A percentile compares a stretch with the other conserved stretches of the same genome.
These are phyloP conservation scores for Elsinoe perseae DNA, from an alignment of 2,329 filamentous ascomycete species.

Conservation along the genomic window DNA sequence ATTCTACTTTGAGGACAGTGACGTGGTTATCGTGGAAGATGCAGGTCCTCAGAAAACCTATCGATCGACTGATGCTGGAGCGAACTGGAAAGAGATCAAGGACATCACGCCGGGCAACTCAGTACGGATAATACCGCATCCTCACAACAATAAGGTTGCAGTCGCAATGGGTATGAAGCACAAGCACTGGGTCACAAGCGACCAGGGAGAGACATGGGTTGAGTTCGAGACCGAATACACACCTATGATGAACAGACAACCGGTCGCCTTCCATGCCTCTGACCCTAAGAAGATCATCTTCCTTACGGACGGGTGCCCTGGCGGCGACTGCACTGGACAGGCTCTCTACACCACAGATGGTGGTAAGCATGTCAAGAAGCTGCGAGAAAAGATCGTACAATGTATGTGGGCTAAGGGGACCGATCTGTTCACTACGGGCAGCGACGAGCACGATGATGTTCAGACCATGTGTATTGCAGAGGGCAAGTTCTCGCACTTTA, in stretches of 20 bases:
- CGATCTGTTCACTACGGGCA: constrained; percentile 62
- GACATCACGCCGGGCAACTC: constrained; percentile 57
- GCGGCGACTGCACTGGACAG: constrained; percentile 31
- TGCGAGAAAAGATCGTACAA: constrained; percentile 62
- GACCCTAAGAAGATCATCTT: constrained; percentile 83
- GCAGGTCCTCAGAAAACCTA: constrained; percentile 56
- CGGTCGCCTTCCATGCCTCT: constrained; percentile 71
- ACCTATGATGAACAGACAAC: constrained; percentile 47
- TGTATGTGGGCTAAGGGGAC: constrained; percentile 85
- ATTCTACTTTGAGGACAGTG: constrained; percentile 86
- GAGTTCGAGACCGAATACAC: constrained; percentile 58
- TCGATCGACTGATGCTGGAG: constrained; percentile 73
- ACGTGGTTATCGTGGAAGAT: constrained; percentile 71
- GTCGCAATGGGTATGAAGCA: constrained; percentile 62
- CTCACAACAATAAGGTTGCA: constrained; percentile 68
- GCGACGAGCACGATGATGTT: constrained; percentile 56
- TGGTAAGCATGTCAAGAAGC: constrained; percentile 60
- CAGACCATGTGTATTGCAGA: constrained; percentile 74
- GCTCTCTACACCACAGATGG: constrained; percentile 74
- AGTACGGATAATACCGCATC: constrained; percentile 63
- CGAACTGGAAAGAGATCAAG: constrained; percentile 61
- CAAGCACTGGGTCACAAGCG: constrained; percentile 73
- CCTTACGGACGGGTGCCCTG: constrained; percentile 43
- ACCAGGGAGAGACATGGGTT: constrained; percentile 75
- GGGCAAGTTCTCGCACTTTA: constrained; percentile 61